A percentile compares a stretch with the other conserved stretches of the same genome.
Evolutionary conservation across 2,329 filamentous ascomycete species (phyloP).

Genomic region (Hysterium pulicare): DNA sequence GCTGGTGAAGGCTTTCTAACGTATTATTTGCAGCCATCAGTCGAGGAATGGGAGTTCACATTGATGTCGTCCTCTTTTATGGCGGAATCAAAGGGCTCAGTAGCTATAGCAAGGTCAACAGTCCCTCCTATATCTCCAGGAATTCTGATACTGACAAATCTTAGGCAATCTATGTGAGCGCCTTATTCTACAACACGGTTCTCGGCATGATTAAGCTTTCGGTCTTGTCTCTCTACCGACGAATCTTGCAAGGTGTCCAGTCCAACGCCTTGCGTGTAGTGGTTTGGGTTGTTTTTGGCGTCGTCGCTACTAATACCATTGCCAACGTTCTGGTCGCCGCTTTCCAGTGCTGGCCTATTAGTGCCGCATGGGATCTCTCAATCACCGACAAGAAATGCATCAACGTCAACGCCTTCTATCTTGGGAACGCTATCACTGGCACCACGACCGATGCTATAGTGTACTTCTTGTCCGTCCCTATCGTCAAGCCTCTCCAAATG

Average conservation of each 20-base stretch:
- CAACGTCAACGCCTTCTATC: slow-evolving; percentile 23
- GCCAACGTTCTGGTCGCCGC: slow-evolving; percentile 7
- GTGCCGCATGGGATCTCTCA: slow-evolving; percentile 18
- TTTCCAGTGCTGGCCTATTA: slow-evolving; percentile 21
- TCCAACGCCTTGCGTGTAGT: slow-evolving; percentile 8
- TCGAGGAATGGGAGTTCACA: slow-evolving; percentile 31
- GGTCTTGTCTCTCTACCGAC: slow-evolving; percentile 43
- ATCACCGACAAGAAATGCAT: slow-evolving; percentile 17
- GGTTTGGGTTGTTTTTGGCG: slow-evolving; percentile 14
- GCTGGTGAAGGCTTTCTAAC: background rate
- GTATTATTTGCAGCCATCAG: slow-evolving; percentile 9
- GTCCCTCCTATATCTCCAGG: background rate
- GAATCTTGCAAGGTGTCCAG: slow-evolving; percentile 17
- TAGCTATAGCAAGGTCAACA: slow-evolving; percentile 21
- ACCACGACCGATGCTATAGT: slow-evolving; percentile 20
- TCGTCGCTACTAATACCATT: slow-evolving; percentile 5
- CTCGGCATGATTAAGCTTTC: slow-evolving; percentile 50
- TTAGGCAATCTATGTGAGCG: slow-evolving; percentile 42
- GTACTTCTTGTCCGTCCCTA: slow-evolving; percentile 19
- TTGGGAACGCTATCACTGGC: slow-evolving; percentile 22
- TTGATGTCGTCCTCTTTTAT: slow-evolving; percentile 21
- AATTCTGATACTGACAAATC: slow-evolving; percentile 6
- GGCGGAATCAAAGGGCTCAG: slow-evolving; percentile 16
- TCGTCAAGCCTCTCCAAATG: slow-evolving; percentile 18
- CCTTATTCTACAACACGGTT: slow-evolving; percentile 48